A percentile compares a stretch with the other conserved stretches of the same genome.
phyloP scores from a whole-genome alignment of 495 filamentous ascomycete species.

The Hypomontagnella submonticulosa region DNA sequence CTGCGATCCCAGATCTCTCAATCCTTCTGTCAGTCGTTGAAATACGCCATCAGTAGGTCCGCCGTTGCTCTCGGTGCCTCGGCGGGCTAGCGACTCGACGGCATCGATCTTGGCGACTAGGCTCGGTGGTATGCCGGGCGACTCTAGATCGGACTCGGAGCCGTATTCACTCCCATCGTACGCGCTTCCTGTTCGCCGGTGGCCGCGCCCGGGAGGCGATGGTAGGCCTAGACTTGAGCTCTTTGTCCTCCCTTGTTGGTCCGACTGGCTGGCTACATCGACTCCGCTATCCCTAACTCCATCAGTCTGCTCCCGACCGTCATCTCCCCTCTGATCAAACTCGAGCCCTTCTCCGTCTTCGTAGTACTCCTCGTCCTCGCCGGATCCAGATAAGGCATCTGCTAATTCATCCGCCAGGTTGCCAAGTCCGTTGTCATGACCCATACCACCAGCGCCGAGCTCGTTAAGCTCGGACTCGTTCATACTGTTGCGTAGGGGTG shows the following conservation, averaged over 20 bases:
- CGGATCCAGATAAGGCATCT: slow-evolving; percentile 65
- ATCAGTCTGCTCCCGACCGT: slow-evolving; percentile 28
- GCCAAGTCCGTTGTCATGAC: slow-evolving; percentile 70
- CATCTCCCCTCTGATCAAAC: slow-evolving; percentile 41
- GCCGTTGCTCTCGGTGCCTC: slow-evolving; percentile 78
- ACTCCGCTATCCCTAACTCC: slow-evolving; percentile 56
- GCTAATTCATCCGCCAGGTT: slow-evolving; percentile 85
- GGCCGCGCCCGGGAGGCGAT: slow-evolving; percentile 54
- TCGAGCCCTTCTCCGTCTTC: slow-evolving; percentile 58
- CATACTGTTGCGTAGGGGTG: slow-evolving; percentile 65
- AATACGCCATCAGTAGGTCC: slow-evolving; percentile 75
- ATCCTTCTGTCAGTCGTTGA: slow-evolving; percentile 73
- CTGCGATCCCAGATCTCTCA: slow-evolving; percentile 85
- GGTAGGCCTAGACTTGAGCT: slow-evolving; percentile 51
- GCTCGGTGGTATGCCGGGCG: slow-evolving; percentile 74
- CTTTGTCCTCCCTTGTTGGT: slow-evolving; percentile 44
- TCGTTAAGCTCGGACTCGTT: slow-evolving; percentile 60
- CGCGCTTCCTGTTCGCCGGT: slow-evolving; percentile 60
- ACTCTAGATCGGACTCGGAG: slow-evolving; percentile 78
- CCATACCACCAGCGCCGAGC: slow-evolving; percentile 56
- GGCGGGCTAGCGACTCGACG: slow-evolving; percentile 77
- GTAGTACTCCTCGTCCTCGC: slow-evolving; percentile 69
- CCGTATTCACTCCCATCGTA: slow-evolving; percentile 73
- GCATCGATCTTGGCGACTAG: slow-evolving; percentile 80
- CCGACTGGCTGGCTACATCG: slow-evolving; percentile 55